These are phyloP conservation scores for Coemansia sp. DNA, from an alignment of 192 early-diverging fungal species.

Conservation along the genomic window DNA sequence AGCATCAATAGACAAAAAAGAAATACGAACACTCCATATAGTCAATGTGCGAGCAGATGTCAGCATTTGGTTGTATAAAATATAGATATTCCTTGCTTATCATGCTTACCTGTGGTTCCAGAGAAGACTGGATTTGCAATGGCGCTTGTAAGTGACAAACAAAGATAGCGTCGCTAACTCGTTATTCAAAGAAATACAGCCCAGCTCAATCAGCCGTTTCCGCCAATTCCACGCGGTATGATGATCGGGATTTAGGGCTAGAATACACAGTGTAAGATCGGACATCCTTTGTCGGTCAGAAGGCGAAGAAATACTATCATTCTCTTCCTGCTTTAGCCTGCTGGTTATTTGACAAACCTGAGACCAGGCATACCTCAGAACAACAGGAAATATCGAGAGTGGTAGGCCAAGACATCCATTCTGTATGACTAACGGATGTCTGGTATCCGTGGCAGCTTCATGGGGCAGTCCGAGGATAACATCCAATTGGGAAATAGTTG, in stretches of 20 bases:
- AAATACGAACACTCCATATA: not conserved
- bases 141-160: slow-evolving; percentile 37
- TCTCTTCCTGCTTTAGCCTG: not conserved
- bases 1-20: too few relatives aligned
- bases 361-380: slow-evolving; percentile 19
- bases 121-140: slow-evolving; percentile 35
- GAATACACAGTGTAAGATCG: slow-evolving; percentile 29
- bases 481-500: slow-evolving; percentile 29
- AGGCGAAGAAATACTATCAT: not conserved
- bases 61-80: not conserved
- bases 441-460: not conserved
- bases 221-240: slow-evolving; percentile 53
- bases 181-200: slow-evolving; percentile 1
- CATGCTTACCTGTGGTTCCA: slow-evolving; percentile 45
- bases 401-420: slow-evolving; percentile 37
- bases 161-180: slow-evolving; percentile 22
- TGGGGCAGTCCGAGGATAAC: slow-evolving; percentile 7
- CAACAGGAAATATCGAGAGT: slow-evolving; percentile 6
- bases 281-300: slow-evolving; percentile 8
- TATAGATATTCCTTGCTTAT: not conserved
- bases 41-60: not conserved
- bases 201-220: slow-evolving; percentile 18
- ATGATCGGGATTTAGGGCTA: slow-evolving; percentile 42
- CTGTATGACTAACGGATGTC: slow-evolving; percentile 28
- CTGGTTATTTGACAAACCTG: slow-evolving; percentile 2